Percentiles rank a stretch among this genome's conserved stretches.
phyloP scores from a whole-genome alignment of 345 rosid species.

The Balakata baccata region DNA sequence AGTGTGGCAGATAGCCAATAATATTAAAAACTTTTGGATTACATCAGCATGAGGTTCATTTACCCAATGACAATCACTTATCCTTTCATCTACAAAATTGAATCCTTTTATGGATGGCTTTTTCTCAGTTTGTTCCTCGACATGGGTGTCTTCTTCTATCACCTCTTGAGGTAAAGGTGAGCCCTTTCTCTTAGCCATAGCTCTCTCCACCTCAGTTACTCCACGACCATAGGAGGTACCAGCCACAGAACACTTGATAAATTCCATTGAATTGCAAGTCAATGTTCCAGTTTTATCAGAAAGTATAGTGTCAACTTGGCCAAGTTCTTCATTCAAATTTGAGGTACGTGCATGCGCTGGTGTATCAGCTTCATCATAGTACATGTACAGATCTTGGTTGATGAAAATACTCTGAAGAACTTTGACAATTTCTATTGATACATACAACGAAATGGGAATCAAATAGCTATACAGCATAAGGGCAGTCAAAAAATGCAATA shows the following conservation, averaged over 20 bases:
- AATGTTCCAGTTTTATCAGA: conserved; percentile 94
- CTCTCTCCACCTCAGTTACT: conserved; percentile 85
- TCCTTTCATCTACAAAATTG: conserved; percentile 77
- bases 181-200: conserved; percentile 65
- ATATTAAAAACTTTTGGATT: conserved; percentile 57
- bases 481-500: conserved; percentile 69
- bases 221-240: conserved; percentile 85
- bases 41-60: conserved; percentile 50
- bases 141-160: conserved; percentile 28
- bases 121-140: conserved; percentile 28
- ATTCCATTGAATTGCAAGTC: conserved; percentile 97
- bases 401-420: conserved; percentile 89
- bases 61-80: conserved; percentile 68
- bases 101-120: conserved; percentile 63
- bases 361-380: conserved; percentile 76
- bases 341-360: conserved; percentile 94
- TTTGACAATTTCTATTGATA: conserved; percentile 89
- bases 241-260: conserved; percentile 79
- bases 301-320: conserved; percentile 85
- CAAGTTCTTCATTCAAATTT: conserved; percentile 97
- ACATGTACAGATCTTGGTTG: conserved; percentile 78
- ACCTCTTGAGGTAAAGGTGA: conserved; percentile 43
- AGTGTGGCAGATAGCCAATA: conserved; percentile 90
- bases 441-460: conserved; percentile 91
- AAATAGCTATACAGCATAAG: conserved; percentile 83